A percentile compares a stretch with the other conserved stretches of the same genome.
These are phyloP conservation scores for Quercus glauca DNA, from an alignment of 306 rosid species.

Conservation along the genomic window DNA sequence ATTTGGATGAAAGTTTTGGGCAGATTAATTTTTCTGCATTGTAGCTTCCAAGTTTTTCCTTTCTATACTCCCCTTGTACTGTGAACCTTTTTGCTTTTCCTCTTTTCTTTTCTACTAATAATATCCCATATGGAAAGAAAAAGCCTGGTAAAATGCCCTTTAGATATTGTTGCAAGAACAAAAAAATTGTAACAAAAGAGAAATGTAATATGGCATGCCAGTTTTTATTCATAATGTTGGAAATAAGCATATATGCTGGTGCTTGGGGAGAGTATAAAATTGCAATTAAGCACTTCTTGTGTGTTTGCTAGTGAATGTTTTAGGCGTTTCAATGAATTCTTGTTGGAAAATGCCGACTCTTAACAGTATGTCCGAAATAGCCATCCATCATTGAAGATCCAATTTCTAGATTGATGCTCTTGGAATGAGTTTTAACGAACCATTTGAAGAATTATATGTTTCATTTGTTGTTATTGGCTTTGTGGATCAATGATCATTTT, in stretches of 20 bases:
- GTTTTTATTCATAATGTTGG: background rate
- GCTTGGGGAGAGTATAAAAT: background rate
- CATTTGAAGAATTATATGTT: background rate
- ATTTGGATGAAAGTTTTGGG: background rate
- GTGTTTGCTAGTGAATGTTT: background rate
- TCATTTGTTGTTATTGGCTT: slow-evolving; percentile 9
- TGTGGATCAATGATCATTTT: slow-evolving; percentile 23
- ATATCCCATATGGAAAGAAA: background rate
- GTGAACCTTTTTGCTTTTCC: background rate
- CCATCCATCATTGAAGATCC: slow-evolving; percentile 13
- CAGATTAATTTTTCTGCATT: background rate
- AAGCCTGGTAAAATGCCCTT: too few species aligned
- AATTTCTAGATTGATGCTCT: background rate
- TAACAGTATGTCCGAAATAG: background rate
- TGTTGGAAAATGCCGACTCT: background rate
- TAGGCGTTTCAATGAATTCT: background rate
- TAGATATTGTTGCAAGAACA: background rate
- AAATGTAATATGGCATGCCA: background rate
- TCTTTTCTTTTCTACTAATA: background rate
- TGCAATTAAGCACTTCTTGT: too few species aligned
- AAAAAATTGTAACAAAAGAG: background rate
- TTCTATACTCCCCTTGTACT: background rate
- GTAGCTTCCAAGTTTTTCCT: background rate
- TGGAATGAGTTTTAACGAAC: background rate
- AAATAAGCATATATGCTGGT: background rate